These are phyloP conservation scores for Speleostelium caveatum DNA, from an alignment of 78 protist species.

Conservation along the genomic window DNA sequence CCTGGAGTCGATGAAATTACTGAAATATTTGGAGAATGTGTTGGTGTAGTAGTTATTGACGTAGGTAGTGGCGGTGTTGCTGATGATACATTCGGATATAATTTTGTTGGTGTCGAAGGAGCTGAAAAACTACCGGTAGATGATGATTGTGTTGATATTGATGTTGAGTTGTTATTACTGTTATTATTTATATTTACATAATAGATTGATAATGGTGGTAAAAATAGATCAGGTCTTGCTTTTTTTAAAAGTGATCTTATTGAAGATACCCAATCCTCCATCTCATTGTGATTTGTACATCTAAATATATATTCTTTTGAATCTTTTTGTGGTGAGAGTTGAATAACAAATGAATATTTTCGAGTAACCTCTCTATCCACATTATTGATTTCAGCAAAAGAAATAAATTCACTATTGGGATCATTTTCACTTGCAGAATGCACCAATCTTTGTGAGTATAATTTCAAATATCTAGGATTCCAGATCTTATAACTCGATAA, in stretches of 20 bases:
- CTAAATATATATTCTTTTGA: slow-evolving; percentile 51
- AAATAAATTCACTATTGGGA: slow-evolving; percentile 33
- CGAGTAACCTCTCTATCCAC: slow-evolving; percentile 45
- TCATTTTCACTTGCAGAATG: slow-evolving; percentile 60
- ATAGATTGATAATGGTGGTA: slow-evolving; percentile 50
- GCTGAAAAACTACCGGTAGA: background rate
- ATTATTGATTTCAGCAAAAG: slow-evolving; percentile 61
- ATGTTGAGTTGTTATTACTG: background rate
- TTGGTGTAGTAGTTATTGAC: background rate
- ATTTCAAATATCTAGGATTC: slow-evolving; percentile 42
- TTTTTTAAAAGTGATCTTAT: slow-evolving; percentile 51
- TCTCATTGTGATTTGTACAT: slow-evolving; percentile 66
- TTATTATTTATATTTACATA: background rate
- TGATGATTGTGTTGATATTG: slow-evolving; percentile 5
- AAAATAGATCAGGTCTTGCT: slow-evolving; percentile 61
- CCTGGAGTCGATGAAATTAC: background rate
- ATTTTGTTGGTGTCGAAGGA: background rate
- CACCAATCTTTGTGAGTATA: slow-evolving; percentile 51
- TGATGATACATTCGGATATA: background rate
- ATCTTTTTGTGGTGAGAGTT: background rate
- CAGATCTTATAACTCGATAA: slow-evolving; percentile 44
- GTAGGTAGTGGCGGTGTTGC: slow-evolving; percentile 10
- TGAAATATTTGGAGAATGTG: background rate
- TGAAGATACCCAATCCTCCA: slow-evolving; percentile 56
- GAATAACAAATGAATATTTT: slow-evolving; percentile 41